Conservation (phyloP, 1,284 basidiomycete genomes). For the Porogramme epimiltina region DNA sequence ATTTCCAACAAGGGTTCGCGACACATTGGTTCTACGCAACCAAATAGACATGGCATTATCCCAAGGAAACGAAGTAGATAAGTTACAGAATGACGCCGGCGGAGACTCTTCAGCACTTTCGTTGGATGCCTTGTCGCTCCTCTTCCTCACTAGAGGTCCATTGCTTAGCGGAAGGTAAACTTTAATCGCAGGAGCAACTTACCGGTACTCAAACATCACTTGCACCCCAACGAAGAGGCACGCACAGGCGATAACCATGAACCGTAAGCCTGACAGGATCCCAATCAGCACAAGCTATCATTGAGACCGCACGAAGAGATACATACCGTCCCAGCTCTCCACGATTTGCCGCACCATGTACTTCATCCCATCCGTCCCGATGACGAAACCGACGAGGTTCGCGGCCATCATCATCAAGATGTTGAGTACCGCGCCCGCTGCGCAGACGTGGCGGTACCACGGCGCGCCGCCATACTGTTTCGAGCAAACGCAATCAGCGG, state of each 20-base stretch:
- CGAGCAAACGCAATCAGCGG: not conserved
- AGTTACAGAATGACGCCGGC: too few species aligned
- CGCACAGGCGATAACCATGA: constrained; percentile 61
- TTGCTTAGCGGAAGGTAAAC: not conserved
- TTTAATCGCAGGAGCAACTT: constrained; percentile 20
- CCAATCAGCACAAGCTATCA: not conserved
- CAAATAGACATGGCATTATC: too few species aligned
- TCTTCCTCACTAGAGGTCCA: constrained; percentile 34
- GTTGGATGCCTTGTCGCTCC: constrained; percentile 50
- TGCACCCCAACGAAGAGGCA: constrained; percentile 86
- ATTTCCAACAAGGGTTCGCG: too few species aligned
- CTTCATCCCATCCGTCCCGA: constrained; percentile 83
- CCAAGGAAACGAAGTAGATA: not conserved
- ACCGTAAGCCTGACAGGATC: constrained; percentile 73
- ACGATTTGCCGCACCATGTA: constrained; percentile 73
- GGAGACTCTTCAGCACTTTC: constrained; percentile 67
- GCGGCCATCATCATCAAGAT: constrained; percentile 91
- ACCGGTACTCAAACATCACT: constrained; percentile 95
- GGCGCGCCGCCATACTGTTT: constrained; percentile 60
- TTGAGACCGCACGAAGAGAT: not conserved
- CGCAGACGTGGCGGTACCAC: constrained; percentile 91
- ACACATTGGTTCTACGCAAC: too few species aligned
- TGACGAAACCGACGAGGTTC: constrained; percentile 94
- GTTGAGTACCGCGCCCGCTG: constrained; percentile 85
- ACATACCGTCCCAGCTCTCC: constrained; percentile 65